phyloP scores from a whole-genome alignment of 2,329 filamentous ascomycete species.

The Venturia asperata region DNA sequence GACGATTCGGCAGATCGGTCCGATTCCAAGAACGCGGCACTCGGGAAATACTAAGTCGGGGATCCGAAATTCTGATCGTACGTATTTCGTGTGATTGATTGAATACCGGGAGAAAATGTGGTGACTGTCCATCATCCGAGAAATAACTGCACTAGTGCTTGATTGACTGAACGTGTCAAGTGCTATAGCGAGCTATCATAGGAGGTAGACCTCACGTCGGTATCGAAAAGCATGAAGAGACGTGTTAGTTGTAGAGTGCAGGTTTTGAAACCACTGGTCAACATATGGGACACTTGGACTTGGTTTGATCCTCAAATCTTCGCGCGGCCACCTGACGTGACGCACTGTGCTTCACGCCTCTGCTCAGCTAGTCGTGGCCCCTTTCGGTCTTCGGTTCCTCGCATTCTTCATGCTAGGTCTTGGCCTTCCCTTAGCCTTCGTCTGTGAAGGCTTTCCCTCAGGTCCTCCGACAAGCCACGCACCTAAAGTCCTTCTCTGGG shows the following conservation, averaged over 20 bases:
- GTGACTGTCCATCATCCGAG: not conserved
- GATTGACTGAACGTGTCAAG: not conserved
- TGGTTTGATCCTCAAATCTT: conserved; percentile 1
- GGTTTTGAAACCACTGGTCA: not conserved
- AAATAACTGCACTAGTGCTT: not conserved
- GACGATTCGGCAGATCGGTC: not conserved
- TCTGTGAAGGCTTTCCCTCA: conserved; percentile 36
- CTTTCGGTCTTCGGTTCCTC: conserved; percentile 31
- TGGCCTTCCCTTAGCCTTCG: conserved; percentile 48
- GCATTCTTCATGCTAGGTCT: conserved; percentile 62
- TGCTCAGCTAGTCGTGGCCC: not conserved
- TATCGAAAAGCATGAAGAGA: not conserved
- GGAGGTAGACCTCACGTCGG: not conserved
- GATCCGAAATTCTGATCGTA: not conserved
- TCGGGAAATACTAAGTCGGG: not conserved
- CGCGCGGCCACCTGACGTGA: conserved; percentile 1
- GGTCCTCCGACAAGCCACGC: conserved; percentile 57
- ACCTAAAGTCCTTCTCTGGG: conserved; percentile 59
- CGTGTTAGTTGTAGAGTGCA: not conserved
- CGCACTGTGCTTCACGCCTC: not conserved
- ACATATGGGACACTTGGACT: not conserved
- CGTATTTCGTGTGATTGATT: not conserved
- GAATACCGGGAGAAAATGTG: not conserved
- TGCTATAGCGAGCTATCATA: not conserved
- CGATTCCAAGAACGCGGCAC: not conserved